Base-by-base conservation (phyloP, 805 yeast genomes). In the Pichia ethanolica region DNA sequence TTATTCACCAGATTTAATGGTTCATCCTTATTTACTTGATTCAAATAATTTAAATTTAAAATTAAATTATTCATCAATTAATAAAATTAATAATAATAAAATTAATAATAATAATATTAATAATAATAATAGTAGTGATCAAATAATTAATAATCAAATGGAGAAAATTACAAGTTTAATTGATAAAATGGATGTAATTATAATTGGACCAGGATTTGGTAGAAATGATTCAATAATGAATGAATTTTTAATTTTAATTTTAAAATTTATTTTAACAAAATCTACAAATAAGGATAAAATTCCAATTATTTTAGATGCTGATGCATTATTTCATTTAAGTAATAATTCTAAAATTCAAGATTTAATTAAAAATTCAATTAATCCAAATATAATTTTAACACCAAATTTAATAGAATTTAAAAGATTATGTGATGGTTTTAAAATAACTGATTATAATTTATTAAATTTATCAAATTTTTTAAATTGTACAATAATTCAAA, bases 171-270 rank as follows among this genome's bases (percentile, higher is more conserved):
- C 62, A 25, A 49, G 70, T 0, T 59, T 90, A 26, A 66, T 91
- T 36, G 72, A 73, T 36, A 68, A 95, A 43, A 77, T 89, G 51
- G 95, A 91, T 59, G 86, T 82, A 7, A 81, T 89, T 30, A 87
- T 93, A 2, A 74, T 91, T 37, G 98, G 98, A 0, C 98, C 98
- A 0, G 99, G 98, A 0, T 75, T 90, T 51, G 99, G 99, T 0
- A 72, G 99, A 44, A 30, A 38, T 14, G 96, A 89, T 62, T 65
- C 67, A 5, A 59, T 76, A 35, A 83, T 89, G 88, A 35, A 35
- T n/a, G 14, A 43, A 9, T 43, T 43, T 36, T 28, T 43, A 28
- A 10, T 43, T 25, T 26, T n/a, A n/a, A 43, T 43, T 28, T 11
- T 43, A 5, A 32, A 43, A 9, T 26, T 27, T 14, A 44, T 48